phyloP scores from a whole-genome alignment of 352 stramenopile genomes.

The Phytopythium montanum region DNA sequence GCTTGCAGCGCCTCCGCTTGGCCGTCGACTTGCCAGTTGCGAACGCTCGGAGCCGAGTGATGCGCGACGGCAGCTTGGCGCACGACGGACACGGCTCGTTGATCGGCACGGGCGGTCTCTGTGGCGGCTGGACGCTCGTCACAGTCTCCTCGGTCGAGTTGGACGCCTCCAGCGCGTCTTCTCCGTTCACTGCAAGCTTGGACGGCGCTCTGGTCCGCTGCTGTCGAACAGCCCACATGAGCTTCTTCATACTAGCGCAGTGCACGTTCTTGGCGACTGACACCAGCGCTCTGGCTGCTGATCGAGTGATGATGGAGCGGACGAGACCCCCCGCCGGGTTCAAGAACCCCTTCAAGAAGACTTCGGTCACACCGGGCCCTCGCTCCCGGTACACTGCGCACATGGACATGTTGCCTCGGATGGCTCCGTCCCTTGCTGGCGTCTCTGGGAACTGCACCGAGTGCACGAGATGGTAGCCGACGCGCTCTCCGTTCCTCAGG shows the following conservation, averaged over 20 bases:
- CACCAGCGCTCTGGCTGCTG: slow-evolving; percentile 27
- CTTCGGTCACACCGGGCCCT: slow-evolving; percentile 37
- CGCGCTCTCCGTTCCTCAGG: slow-evolving; percentile 32
- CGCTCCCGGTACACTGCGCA: slow-evolving; percentile 54
- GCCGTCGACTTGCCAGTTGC: background rate
- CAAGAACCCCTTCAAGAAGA: slow-evolving; percentile 50
- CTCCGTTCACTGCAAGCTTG: background rate
- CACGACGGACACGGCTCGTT: slow-evolving; percentile 4
- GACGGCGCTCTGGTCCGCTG: slow-evolving; percentile 10
- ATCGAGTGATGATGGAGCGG: slow-evolving; percentile 28
- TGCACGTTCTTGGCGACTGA: slow-evolving; percentile 31
- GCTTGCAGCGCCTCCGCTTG: slow-evolving; percentile 23
- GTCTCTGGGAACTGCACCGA: slow-evolving; percentile 45
- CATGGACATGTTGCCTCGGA: slow-evolving; percentile 53
- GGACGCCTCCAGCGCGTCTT: slow-evolving; percentile 2
- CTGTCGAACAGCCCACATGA: slow-evolving; percentile 41
- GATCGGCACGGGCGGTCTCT: background rate
- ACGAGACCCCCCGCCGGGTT: slow-evolving; percentile 33
- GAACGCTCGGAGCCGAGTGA: background rate
- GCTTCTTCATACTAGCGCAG: slow-evolving; percentile 64
- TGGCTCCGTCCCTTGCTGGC: slow-evolving; percentile 23
- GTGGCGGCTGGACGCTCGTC: too few relatives aligned
- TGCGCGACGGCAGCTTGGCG: slow-evolving; percentile 1
- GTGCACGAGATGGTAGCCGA: slow-evolving; percentile 39
- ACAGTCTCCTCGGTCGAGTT: too few relatives aligned